phyloP scores from a whole-genome alignment of 805 yeast genomes.

The Starmerella bacillaris region DNA sequence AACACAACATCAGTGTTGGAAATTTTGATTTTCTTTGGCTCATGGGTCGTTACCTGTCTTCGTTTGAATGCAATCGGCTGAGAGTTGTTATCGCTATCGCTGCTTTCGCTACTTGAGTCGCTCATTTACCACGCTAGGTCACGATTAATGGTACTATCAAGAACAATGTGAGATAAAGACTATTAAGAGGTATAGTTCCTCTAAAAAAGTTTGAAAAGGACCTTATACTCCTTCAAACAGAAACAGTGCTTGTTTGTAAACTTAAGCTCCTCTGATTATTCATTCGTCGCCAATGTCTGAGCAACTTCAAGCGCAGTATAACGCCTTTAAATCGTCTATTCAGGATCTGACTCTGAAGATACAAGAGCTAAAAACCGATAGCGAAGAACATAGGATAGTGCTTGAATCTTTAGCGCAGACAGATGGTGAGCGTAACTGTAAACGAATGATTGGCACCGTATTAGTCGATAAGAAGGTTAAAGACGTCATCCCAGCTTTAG shows the following conservation, averaged over 20 bases:
- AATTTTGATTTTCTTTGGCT: neutral
- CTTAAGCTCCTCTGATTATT: slow-evolving; percentile 1
- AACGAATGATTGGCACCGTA: slow-evolving; percentile 87
- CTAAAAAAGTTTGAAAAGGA: too few relatives aligned
- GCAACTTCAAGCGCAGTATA: slow-evolving; percentile 26
- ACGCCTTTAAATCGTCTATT: slow-evolving; percentile 23
- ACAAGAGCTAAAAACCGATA: slow-evolving; percentile 26
- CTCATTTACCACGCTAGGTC: too few relatives aligned
- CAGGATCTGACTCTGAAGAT: slow-evolving; percentile 24
- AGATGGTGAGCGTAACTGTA: slow-evolving; percentile 53
- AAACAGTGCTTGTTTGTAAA: too few relatives aligned
- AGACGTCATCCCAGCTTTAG: slow-evolving; percentile 50
- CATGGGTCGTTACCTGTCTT: too few relatives aligned
- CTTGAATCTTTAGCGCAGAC: slow-evolving; percentile 36
- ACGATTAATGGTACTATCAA: too few relatives aligned
- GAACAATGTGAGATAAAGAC: too few relatives aligned
- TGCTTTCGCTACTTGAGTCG: too few relatives aligned
- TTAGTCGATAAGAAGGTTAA: slow-evolving; percentile 64
- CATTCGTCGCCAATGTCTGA: slow-evolving; percentile 2
- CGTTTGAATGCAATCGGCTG: neutral
- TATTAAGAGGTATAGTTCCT: too few relatives aligned
- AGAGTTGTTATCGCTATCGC: neutral
- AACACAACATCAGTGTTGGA: neutral
- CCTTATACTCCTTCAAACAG: too few relatives aligned
- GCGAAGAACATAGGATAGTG: slow-evolving; percentile 35